phyloP scores from a whole-genome alignment of 805 yeast genomes.

The Yarrowia divulgata region DNA sequence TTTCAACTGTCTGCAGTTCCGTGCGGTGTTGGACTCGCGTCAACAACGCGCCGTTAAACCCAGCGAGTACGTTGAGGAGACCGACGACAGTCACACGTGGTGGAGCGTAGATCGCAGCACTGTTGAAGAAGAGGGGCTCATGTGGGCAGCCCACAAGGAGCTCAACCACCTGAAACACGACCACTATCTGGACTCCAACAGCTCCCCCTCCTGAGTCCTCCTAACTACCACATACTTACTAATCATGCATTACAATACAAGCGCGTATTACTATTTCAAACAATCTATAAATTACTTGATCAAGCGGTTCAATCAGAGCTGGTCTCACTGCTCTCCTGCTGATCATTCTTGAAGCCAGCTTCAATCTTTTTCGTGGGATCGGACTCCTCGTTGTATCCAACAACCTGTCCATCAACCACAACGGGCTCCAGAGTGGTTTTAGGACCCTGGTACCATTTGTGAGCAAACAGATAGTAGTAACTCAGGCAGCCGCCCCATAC shows the following conservation, averaged over 20 bases:
- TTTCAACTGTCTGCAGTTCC: conserved; percentile 30
- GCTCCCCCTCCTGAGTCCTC: neutral
- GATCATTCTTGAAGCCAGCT: neutral
- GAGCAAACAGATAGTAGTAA: conserved; percentile 62
- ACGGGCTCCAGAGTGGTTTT: conserved; percentile 45
- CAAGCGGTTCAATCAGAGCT: neutral
- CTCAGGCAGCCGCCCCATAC: conserved; percentile 62
- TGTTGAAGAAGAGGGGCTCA: conserved; percentile 32
- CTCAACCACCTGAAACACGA: neutral
- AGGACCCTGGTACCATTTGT: conserved; percentile 67
- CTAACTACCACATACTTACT: neutral
- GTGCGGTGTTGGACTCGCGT: conserved; percentile 20
- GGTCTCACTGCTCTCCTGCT: neutral
- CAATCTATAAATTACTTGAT: conserved; percentile 11
- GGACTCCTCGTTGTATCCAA: conserved; percentile 29
- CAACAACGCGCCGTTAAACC: conserved; percentile 24
- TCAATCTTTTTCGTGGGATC: conserved; percentile 29
- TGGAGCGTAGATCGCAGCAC: conserved; percentile 31
- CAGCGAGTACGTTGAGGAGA: conserved; percentile 25
- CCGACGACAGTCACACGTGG: conserved; percentile 31
- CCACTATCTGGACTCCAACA: neutral
- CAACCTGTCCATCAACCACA: conserved; percentile 29
- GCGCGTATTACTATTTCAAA: neutral
- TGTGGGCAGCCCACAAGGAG: conserved; percentile 33
- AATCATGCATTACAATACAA: neutral